phyloP scores from a whole-genome alignment of 1,139 yeast genomes.

The Magnusiomyces fungicola region DNA sequence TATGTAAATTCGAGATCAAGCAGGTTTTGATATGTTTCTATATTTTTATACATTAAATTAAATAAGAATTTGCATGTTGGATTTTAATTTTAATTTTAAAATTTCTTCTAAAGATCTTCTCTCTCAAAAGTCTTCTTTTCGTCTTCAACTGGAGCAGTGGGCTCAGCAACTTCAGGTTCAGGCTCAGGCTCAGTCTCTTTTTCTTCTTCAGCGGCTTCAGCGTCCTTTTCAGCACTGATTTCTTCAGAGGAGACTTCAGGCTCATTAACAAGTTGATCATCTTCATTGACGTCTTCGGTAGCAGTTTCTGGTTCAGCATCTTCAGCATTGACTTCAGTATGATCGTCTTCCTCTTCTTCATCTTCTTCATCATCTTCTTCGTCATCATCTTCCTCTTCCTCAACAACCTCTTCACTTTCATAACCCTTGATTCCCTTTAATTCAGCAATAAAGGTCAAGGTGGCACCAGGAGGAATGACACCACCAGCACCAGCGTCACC shows the following conservation, averaged over 20 bases:
- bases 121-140: neutral
- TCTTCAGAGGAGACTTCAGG: conserved; percentile 2
- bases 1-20: no score
- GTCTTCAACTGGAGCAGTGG: neutral
- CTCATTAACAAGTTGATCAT: conserved; percentile 5
- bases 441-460: conserved; percentile 38
- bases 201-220: neutral
- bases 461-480: conserved; percentile 66
- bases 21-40: no score
- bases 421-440: conserved; percentile 28
- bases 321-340: neutral
- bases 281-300: neutral
- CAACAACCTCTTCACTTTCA: neutral
- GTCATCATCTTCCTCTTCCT: neutral
- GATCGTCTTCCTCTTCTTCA: conserved; percentile 5
- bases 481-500: conserved; percentile 68
- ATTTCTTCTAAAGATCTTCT: conserved; percentile 1
- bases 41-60: no score
- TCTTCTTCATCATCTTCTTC: conserved; percentile 4
- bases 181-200: conserved; percentile 1
- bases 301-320: conserved; percentile 8
- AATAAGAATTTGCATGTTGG: no score
- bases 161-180: conserved; percentile 1
- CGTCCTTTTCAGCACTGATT: neutral
- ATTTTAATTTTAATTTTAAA: neutral